Percentiles rank a stretch among this genome's conserved stretches.
These are phyloP conservation scores for Pezicula radicicola DNA, from an alignment of 2,329 filamentous ascomycete species.

Conservation along the genomic window DNA sequence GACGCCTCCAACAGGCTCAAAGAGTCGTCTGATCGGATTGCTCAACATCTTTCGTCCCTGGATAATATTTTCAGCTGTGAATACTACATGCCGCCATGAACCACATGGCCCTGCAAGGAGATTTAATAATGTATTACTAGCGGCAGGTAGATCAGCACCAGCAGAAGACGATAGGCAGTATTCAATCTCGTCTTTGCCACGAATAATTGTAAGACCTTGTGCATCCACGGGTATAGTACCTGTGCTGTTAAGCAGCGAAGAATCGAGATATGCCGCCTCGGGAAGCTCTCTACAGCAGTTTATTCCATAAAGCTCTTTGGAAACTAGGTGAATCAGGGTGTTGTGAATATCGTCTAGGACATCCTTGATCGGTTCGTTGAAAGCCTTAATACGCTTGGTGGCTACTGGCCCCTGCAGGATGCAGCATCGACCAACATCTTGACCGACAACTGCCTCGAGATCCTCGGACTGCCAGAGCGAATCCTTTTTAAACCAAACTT, in stretches of 20 bases:
- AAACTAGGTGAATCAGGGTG: background rate
- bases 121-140: too few relatives aligned
- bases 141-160: too few relatives aligned
- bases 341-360: too few relatives aligned
- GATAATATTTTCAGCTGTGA: slow-evolving; percentile 85
- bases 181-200: too few relatives aligned
- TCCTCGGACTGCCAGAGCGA: slow-evolving; percentile 98
- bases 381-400: slow-evolving; percentile 77
- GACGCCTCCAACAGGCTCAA: slow-evolving; percentile 78
- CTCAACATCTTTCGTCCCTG: slow-evolving; percentile 94
- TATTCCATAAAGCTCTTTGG: background rate
- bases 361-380: slow-evolving; percentile 88
- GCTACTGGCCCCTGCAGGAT: slow-evolving; percentile 93
- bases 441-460: slow-evolving; percentile 85
- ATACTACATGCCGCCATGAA: slow-evolving; percentile 87
- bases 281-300: background rate
- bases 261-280: slow-evolving; percentile 72
- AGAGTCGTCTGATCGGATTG: slow-evolving; percentile 86
- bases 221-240: slow-evolving; percentile 74
- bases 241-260: slow-evolving; percentile 73
- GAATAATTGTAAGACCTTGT: too few relatives aligned
- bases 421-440: slow-evolving; percentile 90
- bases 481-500: slow-evolving; percentile 99
- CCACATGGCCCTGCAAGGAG: too few relatives aligned
- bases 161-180: too few relatives aligned